Conservation (phyloP, 805 yeast species). For the Saccharomycopsis amapae region DNA sequence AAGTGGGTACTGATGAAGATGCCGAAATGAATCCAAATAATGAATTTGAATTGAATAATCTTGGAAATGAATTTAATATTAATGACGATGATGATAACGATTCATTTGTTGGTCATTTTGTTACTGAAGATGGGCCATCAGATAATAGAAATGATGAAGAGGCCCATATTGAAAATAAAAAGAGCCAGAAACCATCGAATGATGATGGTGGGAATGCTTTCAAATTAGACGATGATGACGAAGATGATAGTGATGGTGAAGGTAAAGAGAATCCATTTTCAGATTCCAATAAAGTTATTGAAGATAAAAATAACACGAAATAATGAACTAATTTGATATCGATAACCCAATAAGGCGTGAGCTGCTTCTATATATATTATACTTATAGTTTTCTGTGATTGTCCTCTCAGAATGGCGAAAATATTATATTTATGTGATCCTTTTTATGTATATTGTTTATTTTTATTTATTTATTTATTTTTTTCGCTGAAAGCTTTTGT, state of each 20-base stretch:
- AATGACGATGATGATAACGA: constrained; percentile 33
- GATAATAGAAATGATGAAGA: constrained; percentile 11
- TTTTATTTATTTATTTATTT: too few species aligned
- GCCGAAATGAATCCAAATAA: constrained; percentile 49
- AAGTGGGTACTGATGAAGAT: constrained; percentile 74
- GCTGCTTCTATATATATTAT: too few species aligned
- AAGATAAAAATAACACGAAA: too few species aligned
- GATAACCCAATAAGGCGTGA: too few species aligned
- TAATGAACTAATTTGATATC: too few species aligned
- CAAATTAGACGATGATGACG: constrained; percentile 20
- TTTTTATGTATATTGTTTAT: too few species aligned
- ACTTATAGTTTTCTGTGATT: too few species aligned
- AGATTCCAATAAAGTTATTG: not conserved
- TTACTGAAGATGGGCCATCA: constrained; percentile 21
- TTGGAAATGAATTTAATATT: constrained; percentile 31
- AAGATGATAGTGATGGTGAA: constrained; percentile 14
- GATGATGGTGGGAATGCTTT: constrained; percentile 9
- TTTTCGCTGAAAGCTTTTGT: too few species aligned
- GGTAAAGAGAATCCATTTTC: constrained; percentile 10
- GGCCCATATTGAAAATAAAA: constrained; percentile 9
- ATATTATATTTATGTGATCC: too few species aligned
- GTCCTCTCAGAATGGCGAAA: too few species aligned
- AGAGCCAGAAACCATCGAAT: not conserved
- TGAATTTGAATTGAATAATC: constrained; percentile 32
- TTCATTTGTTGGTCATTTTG: constrained; percentile 26